phyloP scores from a whole-genome alignment of 2,329 filamentous ascomycete species.

The Penicillium sp. region DNA sequence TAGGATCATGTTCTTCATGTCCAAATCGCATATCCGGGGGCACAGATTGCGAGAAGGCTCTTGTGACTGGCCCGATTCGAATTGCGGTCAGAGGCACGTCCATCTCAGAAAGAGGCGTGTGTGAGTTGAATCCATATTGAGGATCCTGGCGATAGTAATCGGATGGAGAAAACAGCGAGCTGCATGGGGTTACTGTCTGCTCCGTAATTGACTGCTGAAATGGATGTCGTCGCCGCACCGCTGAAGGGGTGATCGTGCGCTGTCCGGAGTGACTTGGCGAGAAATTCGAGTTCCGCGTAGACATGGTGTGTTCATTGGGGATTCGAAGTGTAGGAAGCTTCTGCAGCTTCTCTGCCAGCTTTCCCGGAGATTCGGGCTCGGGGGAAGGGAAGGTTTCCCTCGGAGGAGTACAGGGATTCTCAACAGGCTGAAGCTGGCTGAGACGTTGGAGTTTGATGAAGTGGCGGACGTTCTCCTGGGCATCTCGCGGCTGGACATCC shows the following conservation, averaged over 20 bases:
- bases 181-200: not conserved
- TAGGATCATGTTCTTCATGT: constrained; percentile 40
- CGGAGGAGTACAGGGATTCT: constrained; percentile 63
- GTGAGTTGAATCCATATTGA: constrained; percentile 54
- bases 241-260: constrained; percentile 31
- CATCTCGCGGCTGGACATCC: constrained; percentile 66
- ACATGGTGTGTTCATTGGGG: constrained; percentile 39
- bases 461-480: constrained; percentile 88
- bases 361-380: not conserved
- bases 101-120: constrained; percentile 81
- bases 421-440: constrained; percentile 22
- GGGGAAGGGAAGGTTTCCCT: constrained; percentile 10
- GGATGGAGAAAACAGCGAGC: constrained; percentile 45
- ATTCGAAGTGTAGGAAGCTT: constrained; percentile 56
- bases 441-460: constrained; percentile 80
- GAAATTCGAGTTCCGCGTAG: constrained; percentile 18
- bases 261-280: constrained; percentile 24
- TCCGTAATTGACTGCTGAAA: constrained; percentile 1
- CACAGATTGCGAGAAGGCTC: constrained; percentile 82
- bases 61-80: constrained; percentile 65
- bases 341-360: constrained; percentile 47
- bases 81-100: constrained; percentile 78
- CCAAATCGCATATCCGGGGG: constrained; percentile 89
- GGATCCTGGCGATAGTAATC: constrained; percentile 53
- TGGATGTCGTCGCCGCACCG: constrained; percentile 10